Percentiles rank a stretch among this genome's conserved stretches.
phyloP scores from a whole-genome alignment of 805 yeast genomes.

The Saccharomycopsis sp. region DNA sequence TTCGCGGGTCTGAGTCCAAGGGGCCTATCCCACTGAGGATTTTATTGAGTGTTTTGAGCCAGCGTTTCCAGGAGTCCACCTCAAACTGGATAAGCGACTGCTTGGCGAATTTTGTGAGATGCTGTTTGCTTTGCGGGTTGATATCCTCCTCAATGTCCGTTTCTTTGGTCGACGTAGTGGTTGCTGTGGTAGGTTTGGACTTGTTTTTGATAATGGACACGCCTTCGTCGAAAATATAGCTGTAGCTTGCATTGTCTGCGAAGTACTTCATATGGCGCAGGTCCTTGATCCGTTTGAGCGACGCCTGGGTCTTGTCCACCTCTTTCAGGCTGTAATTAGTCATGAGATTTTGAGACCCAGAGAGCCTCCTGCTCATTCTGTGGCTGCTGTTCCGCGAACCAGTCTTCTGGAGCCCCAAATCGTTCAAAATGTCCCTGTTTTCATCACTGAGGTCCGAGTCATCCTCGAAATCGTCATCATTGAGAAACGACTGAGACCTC shows the following conservation, averaged over 20 bases:
- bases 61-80: conserved; percentile 28
- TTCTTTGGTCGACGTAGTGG: neutral
- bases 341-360: conserved; percentile 28
- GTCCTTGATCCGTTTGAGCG: conserved; percentile 7
- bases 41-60: conserved; percentile 50
- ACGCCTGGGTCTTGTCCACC: conserved; percentile 8
- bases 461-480: neutral
- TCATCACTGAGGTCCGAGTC: conserved; percentile 18
- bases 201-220: neutral
- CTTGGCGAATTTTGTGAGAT: conserved; percentile 6
- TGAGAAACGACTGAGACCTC: neutral
- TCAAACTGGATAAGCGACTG: conserved; percentile 15
- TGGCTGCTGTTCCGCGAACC: neutral
- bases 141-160: neutral
- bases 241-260: neutral
- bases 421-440: conserved; percentile 5
- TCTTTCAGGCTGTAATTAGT: conserved; percentile 9
- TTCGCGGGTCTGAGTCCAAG: conserved; percentile 53
- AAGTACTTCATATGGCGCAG: neutral
- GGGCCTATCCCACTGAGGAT: conserved; percentile 49
- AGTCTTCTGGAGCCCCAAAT: neutral
- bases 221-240: neutral
- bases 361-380: neutral
- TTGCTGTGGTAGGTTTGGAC: neutral
- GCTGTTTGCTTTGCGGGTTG: neutral